Percentiles rank a stretch among this genome's conserved stretches.
These are phyloP conservation scores for Russula brevipes DNA, from an alignment of 768 basidiomycete species.

Conservation along the genomic window DNA sequence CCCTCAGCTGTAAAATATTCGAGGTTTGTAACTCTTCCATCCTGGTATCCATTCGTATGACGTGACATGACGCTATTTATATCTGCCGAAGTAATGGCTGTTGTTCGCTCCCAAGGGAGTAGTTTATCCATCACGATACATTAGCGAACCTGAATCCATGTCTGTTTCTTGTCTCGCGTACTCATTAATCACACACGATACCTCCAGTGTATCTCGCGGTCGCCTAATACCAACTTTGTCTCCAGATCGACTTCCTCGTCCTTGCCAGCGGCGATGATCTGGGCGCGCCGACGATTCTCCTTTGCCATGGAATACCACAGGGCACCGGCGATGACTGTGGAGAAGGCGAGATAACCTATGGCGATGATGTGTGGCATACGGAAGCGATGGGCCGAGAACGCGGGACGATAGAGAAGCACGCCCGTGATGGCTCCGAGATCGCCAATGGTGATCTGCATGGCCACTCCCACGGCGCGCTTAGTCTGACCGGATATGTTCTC, in stretches of 20 bases:
- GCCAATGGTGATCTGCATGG: conserved; percentile 60
- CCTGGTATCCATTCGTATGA: background rate
- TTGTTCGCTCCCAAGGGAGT: background rate
- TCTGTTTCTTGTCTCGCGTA: background rate
- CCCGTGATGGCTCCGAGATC: conserved; percentile 57
- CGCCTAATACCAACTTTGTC: conserved; percentile 29
- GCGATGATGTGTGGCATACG: conserved; percentile 54
- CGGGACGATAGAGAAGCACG: conserved; percentile 53
- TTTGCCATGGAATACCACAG: conserved; percentile 46
- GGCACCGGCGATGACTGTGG: conserved; percentile 40
- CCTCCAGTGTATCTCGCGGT: conserved; percentile 28
- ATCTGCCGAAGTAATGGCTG: background rate
- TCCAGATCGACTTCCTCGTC: conserved; percentile 23
- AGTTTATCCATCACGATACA: background rate
- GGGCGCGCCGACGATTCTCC: conserved; percentile 46
- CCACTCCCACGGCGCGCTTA: conserved; percentile 57
- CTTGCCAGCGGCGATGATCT: conserved; percentile 21
- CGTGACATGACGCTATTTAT: background rate
- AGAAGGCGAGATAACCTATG: conserved; percentile 53
- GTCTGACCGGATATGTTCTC: conserved; percentile 69
- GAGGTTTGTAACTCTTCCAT: background rate
- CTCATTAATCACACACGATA: conserved; percentile 11
- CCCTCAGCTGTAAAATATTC: background rate
- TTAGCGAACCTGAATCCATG: background rate
- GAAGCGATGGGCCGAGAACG: conserved; percentile 42